Base-by-base conservation (phyloP, 2,329 filamentous ascomycete species). In the Aspergillus bombycis region DNA sequence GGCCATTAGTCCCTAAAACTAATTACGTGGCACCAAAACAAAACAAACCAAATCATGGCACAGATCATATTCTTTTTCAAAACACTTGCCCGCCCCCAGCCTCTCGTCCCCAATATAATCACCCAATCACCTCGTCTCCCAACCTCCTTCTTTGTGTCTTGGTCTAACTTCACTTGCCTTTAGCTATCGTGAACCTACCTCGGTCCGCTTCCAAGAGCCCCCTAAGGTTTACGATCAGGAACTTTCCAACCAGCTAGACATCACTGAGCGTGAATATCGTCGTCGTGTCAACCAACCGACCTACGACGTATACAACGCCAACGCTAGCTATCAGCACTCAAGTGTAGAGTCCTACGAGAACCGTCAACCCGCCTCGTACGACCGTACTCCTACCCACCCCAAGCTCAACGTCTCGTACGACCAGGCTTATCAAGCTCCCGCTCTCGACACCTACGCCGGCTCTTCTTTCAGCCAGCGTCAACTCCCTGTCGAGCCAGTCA, bases 241-340 rank as follows among this genome's bases (percentile, higher is more conserved):
- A 67, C 76, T 79, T 66, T 77, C 82, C 67, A 77, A 76, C 65
- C 83, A 85, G 71, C 77, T 85, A 71, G 83, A 85, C 74, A 71
- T 82, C 68, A 82, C 83, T 74, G 82, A 84, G 69, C 82, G 87
- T 86, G 82, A 90, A 86, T 83, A 91, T 86, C 82, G 87, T 86
- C 79, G 88, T 86, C 84, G 82, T 70, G 82, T 81, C 68, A 78
- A 84, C 68, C 16, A 41, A 9, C 85, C 84, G 67, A 82, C 81
- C 69, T 84, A 83, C 78, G 81, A 82, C 73, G 75, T 80, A 67
- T 76, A 81, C 72, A 57, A 66, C 67, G 62, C 71, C 26, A 63
- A 68, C 56, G 59, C 62, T 61, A 65, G 60, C 53, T 62, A 58
- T 60, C 64, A 64, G 58, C 61, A 54, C 45, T 59, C 66, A 21